A percentile compares a stretch with the other conserved stretches of the same genome.
phyloP scores from a whole-genome alignment of 352 stramenopile genomes.

The Pythium biforme region DNA sequence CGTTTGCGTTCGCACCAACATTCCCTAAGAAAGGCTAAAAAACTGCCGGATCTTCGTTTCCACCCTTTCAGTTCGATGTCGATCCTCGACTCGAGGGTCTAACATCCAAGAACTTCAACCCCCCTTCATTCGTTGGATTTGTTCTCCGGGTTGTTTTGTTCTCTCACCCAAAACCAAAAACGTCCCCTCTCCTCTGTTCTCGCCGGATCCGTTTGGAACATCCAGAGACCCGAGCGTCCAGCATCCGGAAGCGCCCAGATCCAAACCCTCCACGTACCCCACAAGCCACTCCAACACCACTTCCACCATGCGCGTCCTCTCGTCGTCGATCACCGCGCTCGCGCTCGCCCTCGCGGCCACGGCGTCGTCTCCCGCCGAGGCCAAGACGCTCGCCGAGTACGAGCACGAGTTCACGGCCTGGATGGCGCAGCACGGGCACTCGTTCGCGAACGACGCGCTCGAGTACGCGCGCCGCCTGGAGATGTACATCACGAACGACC shows the following conservation, averaged over 20 bases:
- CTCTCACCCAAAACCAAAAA: neutral
- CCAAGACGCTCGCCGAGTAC: conserved; percentile 60
- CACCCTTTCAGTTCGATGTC: neutral
- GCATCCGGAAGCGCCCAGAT: conserved; percentile 17
- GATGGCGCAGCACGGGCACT: conserved; percentile 49
- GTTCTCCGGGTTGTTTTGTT: conserved; percentile 14
- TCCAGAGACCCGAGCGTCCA: conserved; percentile 6
- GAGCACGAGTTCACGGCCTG: conserved; percentile 71
- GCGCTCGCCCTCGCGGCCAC: conserved; percentile 29
- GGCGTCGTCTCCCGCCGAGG: conserved; percentile 26
- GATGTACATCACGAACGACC: conserved; percentile 82
- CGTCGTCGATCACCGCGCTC: neutral
- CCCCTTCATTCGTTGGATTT: neutral
- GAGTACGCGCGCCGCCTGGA: conserved; percentile 70
- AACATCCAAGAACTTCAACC: conserved; percentile 31
- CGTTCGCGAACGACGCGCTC: conserved; percentile 48
- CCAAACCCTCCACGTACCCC: conserved; percentile 18
- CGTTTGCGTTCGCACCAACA: conserved; percentile 11
- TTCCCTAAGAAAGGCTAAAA: conserved; percentile 2
- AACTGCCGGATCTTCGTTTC: conserved; percentile 1
- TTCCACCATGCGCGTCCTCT: conserved; percentile 21
- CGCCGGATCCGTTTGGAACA: neutral
- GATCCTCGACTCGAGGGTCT: neutral
- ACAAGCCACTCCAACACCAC: neutral
- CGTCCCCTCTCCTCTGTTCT: conserved; percentile 11